Base-by-base conservation (phyloP, 495 filamentous ascomycete species). In the Immersiella caudata region DNA sequence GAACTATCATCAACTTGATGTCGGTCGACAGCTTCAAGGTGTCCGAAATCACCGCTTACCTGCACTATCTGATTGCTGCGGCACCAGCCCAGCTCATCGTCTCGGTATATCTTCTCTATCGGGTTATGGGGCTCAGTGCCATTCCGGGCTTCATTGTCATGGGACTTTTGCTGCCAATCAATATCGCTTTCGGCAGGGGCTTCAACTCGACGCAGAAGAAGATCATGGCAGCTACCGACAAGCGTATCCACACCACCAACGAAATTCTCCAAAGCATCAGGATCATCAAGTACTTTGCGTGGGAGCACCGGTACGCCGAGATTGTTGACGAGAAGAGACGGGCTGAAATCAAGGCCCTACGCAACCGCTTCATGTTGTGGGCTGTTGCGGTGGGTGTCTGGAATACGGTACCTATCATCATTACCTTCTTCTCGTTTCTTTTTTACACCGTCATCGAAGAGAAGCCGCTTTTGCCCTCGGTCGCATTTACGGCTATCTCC, bases 231-330 rank as follows among this genome's bases (percentile, higher is more conserved):
- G 93, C 93, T 16, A 98, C 96, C 6, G 96, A 99, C 80, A 93
- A 94, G 70, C 90, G 96, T 36, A 99, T 99, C 68, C 91, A 98
- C 76, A 90, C 92, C 2, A 98, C 96, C 8, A 98, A 98, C 77
- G 96, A 99, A 77, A 91, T 98, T 8, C 83, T 99, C 24, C 94
- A 96, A 73, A 99, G 97, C 70, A 98, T 99, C 70, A 87, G 96
- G 35, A 97, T 99, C 72, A 98, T 99, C 86, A 99, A 99, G 77
- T 99, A 93, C 78, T 99, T 99, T 76, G 94, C 96, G 1, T 99
- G 96, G 96, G 96, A 99, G 77, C 89, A 91, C 67, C 91, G 96
- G 9, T 99, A 96, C 78, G 85, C 90, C 55, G 86, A 89, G 20
- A 88, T 93, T 62, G 93, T 99, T 18, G 88, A 94, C 67, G 94